Conservation (phyloP, 345 rosid genomes). For the Arabis hirsuta region DNA sequence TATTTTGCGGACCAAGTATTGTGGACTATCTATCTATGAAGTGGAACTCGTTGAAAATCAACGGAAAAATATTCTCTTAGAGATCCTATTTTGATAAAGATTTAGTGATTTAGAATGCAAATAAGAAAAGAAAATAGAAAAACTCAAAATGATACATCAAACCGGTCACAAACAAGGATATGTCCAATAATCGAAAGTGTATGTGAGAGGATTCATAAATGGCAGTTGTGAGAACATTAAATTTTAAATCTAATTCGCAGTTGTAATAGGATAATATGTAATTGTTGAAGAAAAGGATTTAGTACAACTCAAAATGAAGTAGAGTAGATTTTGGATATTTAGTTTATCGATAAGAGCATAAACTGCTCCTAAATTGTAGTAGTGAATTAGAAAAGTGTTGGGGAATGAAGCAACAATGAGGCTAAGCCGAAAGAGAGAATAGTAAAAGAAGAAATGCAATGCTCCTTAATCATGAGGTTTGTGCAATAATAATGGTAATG, state of each 20-base stretch:
- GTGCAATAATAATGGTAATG: slow-evolving; percentile 44
- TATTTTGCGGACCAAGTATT: too few relatives aligned
- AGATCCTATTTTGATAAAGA: too few relatives aligned
- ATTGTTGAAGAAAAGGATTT: not conserved
- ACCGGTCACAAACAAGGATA: too few relatives aligned
- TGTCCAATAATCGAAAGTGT: not conserved
- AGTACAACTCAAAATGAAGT: not conserved
- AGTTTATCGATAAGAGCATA: slow-evolving; percentile 6
- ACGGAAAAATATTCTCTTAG: too few relatives aligned
- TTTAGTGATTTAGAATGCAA: not conserved
- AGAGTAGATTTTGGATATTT: not conserved
- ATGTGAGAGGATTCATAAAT: not conserved
- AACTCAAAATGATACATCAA: too few relatives aligned
- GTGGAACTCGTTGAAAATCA: too few relatives aligned
- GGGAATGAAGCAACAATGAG: slow-evolving; percentile 28
- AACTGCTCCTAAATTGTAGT: not conserved
- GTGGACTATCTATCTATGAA: too few relatives aligned
- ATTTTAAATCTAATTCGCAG: slow-evolving; percentile 1
- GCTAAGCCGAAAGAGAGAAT: slow-evolving; percentile 25
- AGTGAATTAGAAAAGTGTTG: slow-evolving; percentile 28
- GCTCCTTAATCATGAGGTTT: slow-evolving; percentile 42
- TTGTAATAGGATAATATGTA: not conserved
- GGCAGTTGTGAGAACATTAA: not conserved
- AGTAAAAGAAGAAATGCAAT: slow-evolving; percentile 37
- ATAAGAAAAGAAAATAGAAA: not conserved